Conservation (phyloP, 2,329 filamentous ascomycete genomes). For the Aspergillus awamori region DNA sequence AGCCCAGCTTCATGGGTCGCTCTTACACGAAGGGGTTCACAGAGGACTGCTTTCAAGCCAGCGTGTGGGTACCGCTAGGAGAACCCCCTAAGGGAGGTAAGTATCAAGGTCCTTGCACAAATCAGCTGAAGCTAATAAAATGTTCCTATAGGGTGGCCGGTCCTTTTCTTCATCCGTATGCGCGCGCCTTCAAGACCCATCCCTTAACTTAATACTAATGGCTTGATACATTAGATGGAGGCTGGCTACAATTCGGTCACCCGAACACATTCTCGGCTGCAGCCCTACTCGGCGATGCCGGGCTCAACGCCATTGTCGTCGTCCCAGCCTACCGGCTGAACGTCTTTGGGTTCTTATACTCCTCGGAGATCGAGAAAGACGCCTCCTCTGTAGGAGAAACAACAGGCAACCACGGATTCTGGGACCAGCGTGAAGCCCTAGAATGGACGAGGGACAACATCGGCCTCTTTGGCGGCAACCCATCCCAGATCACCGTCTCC, state of each 20-base stretch:
- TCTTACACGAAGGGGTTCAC: slow-evolving; percentile 39
- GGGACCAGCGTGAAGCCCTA: slow-evolving; percentile 59
- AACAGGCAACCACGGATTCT: slow-evolving; percentile 58
- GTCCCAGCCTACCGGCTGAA: slow-evolving; percentile 61
- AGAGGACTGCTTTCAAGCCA: slow-evolving; percentile 61
- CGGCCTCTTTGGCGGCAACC: slow-evolving; percentile 55
- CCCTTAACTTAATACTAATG: background rate
- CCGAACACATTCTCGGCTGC: slow-evolving; percentile 52
- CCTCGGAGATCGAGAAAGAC: slow-evolving; percentile 50
- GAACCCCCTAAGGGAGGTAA: slow-evolving; percentile 42
- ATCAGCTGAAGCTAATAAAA: background rate
- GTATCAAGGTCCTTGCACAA: background rate
- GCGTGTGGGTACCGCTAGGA: slow-evolving; percentile 58
- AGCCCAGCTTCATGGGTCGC: slow-evolving; percentile 44
- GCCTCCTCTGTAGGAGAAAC: slow-evolving; percentile 41
- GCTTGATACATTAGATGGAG: slow-evolving; percentile 44
- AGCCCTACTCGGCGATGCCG: slow-evolving; percentile 53
- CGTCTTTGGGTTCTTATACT: slow-evolving; percentile 59
- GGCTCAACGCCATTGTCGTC: slow-evolving; percentile 55
- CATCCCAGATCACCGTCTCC: slow-evolving; percentile 55
- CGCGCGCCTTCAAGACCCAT: slow-evolving; percentile 4
- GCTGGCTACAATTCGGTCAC: slow-evolving; percentile 60
- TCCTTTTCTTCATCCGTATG: slow-evolving; percentile 60
- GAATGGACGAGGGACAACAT: slow-evolving; percentile 60
- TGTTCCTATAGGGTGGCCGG: slow-evolving; percentile 52